Evolutionary conservation across 1,284 basidiomycete species (phyloP).

Genomic region (Hemileccinum hortonii): DNA sequence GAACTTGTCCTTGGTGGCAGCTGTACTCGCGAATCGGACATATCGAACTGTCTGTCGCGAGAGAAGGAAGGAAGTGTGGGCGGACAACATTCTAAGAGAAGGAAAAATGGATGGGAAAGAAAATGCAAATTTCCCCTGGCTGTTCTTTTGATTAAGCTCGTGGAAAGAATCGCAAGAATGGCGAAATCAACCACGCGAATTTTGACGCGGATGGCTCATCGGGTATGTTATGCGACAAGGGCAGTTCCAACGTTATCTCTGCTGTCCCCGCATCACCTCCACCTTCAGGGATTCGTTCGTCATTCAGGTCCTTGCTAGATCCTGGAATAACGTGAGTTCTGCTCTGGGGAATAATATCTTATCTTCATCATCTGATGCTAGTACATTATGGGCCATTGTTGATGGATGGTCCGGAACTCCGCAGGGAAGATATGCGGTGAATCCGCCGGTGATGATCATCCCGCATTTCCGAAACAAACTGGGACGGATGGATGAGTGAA

Average conservation of each 20-base stretch:
- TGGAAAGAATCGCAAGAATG: slow-evolving; percentile 19
- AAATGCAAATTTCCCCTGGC: slow-evolving; percentile 38
- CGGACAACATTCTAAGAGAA: slow-evolving; percentile 15
- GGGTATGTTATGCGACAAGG: background rate
- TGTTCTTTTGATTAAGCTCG: slow-evolving; percentile 5
- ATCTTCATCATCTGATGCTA: background rate
- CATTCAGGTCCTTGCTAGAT: background rate
- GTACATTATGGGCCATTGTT: background rate
- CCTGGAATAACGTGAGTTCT: background rate
- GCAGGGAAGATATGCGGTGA: background rate
- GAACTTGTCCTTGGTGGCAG: slow-evolving; percentile 46
- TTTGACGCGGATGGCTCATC: too few relatives aligned
- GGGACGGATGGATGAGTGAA: background rate
- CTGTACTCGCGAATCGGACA: slow-evolving; percentile 41
- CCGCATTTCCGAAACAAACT: background rate
- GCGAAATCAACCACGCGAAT: slow-evolving; percentile 7
- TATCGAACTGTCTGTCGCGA: slow-evolving; percentile 4
- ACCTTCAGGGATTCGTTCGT: background rate
- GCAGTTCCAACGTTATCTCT: too few relatives aligned
- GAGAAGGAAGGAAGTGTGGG: slow-evolving; percentile 1
- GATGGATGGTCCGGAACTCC: background rate
- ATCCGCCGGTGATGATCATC: too few relatives aligned
- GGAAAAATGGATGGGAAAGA: background rate
- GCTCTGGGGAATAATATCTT: background rate
- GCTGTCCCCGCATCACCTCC: too few relatives aligned